These are phyloP conservation scores for Platanthera zijinensis DNA, from an alignment of 106 monocot species.

Conservation along the genomic window DNA sequence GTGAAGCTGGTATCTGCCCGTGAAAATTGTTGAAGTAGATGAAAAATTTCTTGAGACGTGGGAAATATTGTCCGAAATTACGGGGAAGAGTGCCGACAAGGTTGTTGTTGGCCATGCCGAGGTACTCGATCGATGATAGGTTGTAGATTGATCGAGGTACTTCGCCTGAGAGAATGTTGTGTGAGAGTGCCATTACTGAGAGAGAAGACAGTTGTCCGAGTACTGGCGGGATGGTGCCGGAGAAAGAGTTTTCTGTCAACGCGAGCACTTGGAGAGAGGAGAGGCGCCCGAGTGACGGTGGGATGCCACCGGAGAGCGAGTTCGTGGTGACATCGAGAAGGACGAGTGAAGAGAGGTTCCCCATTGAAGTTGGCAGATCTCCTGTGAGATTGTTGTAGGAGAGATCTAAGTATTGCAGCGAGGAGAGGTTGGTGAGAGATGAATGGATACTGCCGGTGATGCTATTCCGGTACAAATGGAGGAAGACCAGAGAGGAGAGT, in stretches of 20 bases:
- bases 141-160: constrained; percentile 12
- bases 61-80: background rate
- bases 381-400: background rate
- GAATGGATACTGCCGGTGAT: background rate
- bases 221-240: constrained; percentile 4
- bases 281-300: constrained; percentile 7
- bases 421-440: background rate
- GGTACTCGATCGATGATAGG: background rate
- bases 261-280: background rate
- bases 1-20: constrained; percentile 14
- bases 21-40: constrained; percentile 20
- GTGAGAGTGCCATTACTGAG: background rate
- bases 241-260: constrained; percentile 6
- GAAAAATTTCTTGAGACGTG: background rate
- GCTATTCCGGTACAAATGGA: background rate
- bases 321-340: constrained; percentile 13
- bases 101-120: constrained; percentile 16
- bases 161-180: constrained; percentile 9
- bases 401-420: background rate
- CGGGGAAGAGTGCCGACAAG: constrained; percentile 19
- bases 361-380: constrained; percentile 1
- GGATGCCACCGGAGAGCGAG: constrained; percentile 10
- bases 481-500: background rate
- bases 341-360: constrained; percentile 22
- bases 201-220: background rate